Conservation (phyloP, 176 grass and related monocot genomes). For the Oropetium thomaeum region DNA sequence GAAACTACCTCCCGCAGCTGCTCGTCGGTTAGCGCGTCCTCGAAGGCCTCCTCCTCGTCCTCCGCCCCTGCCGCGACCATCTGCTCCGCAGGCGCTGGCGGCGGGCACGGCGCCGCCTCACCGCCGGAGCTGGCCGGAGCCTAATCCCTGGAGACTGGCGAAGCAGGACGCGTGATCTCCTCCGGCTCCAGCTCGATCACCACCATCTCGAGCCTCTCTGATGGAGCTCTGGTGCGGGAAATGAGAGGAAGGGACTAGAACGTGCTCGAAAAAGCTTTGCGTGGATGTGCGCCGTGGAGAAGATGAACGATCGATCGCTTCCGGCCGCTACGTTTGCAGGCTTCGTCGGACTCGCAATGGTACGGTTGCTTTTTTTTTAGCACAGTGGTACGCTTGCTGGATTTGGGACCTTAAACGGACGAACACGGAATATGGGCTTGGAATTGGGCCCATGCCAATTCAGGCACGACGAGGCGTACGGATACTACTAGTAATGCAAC, state of each 20-base stretch:
- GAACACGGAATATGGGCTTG: no score
- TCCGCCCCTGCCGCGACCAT: constrained; percentile 1
- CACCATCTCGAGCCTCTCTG: constrained; percentile 44
- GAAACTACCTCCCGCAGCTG: constrained; percentile 68
- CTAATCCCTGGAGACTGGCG: not conserved
- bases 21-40: constrained; percentile 89
- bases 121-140: not conserved
- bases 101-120: not conserved
- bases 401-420: no score
- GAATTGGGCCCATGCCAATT: no score
- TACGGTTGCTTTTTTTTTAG: no score
- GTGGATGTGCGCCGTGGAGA: not conserved
- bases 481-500: no score
- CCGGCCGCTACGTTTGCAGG: not conserved
- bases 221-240: no score
- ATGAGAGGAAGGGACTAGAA: constrained; percentile 1
- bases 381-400: no score
- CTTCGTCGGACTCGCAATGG: no score
- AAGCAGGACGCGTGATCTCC: not conserved
- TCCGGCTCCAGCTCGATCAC: constrained; percentile 68
- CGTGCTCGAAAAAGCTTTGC: not conserved
- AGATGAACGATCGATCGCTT: not conserved
- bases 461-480: no score
- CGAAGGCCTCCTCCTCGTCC: constrained; percentile 59
- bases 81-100: not conserved